These are phyloP conservation scores for Salix viminalis DNA, from an alignment of 345 rosid species.

Conservation along the genomic window DNA sequence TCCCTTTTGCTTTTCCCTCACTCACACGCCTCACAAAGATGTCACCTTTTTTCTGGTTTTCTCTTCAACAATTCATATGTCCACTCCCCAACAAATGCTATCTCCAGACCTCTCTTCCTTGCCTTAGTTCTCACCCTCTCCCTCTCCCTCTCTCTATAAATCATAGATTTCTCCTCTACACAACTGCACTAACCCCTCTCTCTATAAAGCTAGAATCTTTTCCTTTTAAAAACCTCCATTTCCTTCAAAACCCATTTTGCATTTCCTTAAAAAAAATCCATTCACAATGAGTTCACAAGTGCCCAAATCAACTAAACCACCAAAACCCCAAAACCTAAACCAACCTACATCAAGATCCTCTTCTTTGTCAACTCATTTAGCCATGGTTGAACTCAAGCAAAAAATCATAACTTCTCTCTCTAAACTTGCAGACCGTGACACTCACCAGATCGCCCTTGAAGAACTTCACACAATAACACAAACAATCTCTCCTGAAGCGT, in stretches of 20 bases:
- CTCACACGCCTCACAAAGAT: slow-evolving; percentile 2
- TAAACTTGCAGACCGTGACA: slow-evolving; percentile 91
- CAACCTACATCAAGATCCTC: slow-evolving; percentile 44
- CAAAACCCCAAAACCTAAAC: slow-evolving; percentile 30
- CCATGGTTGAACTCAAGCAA: slow-evolving; percentile 95
- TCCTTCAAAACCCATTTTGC: not conserved
- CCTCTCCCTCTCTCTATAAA: not conserved
- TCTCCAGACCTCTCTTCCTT: not conserved
- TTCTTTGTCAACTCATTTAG: slow-evolving; percentile 72
- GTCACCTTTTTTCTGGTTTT: not conserved
- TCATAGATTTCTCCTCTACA: not conserved
- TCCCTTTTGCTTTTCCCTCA: slow-evolving; percentile 10
- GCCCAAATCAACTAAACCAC: slow-evolving; percentile 42
- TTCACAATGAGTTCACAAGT: slow-evolving; percentile 47
- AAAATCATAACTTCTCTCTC: slow-evolving; percentile 77
- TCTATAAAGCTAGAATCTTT: not conserved
- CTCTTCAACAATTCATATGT: slow-evolving; percentile 1
- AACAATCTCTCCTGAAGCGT: slow-evolving; percentile 64
- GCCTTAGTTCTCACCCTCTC: not conserved
- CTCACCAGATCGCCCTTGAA: slow-evolving; percentile 87
- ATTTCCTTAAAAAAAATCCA: not conserved
- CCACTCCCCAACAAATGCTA: slow-evolving; percentile 3
- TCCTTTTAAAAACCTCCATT: not conserved
- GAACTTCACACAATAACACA: slow-evolving; percentile 76
- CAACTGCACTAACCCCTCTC: not conserved